Evolutionary conservation across 202 grass and related monocot species (phyloP), one percentile per base, ranked within the genome.

Genomic region (Panicum virgatum): DNA sequence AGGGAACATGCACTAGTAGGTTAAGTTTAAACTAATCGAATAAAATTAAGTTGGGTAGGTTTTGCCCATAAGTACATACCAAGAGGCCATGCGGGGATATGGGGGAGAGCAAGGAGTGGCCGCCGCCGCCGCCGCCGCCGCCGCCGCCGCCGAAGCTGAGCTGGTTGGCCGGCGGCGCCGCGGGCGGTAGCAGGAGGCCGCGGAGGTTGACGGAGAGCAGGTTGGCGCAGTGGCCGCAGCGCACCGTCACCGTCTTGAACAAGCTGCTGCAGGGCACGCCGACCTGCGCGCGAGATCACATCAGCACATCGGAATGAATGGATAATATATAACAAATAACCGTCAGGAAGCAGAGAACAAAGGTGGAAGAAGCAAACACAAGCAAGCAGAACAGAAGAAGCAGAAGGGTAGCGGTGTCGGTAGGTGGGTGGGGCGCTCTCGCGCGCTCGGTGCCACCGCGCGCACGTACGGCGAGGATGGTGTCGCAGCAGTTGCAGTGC

Each of bases 401-500:
- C 20, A 12, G 53, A 30, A 57, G 51, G 25, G 60, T n/a, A 30
- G 67, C 9, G 2, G 42, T 89, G 67, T 86, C 52, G 50, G 73
- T 79, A 69, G 61, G 83, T 40, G 15, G 68, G 51, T 22, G 52
- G 67, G 30, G 66, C 52, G 63, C 8, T 18, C n/a, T n/a, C 5
- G 18, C 40, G 34, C 61, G 36, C 40, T 34, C 62, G 77, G 40
- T 77, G 77, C 76, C 76, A 73, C 59, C 20, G 51, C n/a, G n/a
- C n/a, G n/a, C 72, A 86, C 88, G 75, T 86, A 97, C 94, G 23
- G 94, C 94, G 54, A 97, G 94, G 86, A 97, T 93, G 88, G 92
- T 94, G 75, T 97, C 90, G 86, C 94, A 97, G 81, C 93, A 94
- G 88, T 97, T 97, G 90, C 94, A 97, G 83, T 97, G 94, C 38